phyloP scores from a whole-genome alignment of 225 moss, liverwort and hornwort genomes.

The Physcomitrium patens region DNA sequence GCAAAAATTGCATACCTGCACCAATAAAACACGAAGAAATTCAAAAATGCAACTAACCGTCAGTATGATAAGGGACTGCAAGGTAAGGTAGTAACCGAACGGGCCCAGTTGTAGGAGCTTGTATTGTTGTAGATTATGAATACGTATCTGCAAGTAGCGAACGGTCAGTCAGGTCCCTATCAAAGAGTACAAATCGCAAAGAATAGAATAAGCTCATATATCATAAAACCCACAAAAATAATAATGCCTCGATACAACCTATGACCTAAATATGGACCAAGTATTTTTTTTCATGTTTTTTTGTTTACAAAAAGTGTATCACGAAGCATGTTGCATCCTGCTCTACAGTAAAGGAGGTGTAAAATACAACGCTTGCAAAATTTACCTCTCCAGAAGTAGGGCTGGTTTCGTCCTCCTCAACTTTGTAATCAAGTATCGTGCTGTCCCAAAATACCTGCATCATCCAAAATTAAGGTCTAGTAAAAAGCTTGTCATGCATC shows the following conservation, averaged over 20 bases:
- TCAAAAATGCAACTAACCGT: conserved; percentile 22
- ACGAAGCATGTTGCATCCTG: background rate
- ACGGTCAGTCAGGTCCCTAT: background rate
- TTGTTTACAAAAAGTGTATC: background rate
- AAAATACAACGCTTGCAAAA: no score
- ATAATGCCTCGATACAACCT: no score
- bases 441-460: conserved; percentile 67
- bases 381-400: conserved; percentile 73
- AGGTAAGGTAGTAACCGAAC: conserved; percentile 30
- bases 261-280: no score
- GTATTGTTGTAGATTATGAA: conserved; percentile 39
- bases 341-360: no score
- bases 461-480: background rate
- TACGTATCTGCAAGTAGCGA: conserved; percentile 26
- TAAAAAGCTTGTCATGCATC: background rate
- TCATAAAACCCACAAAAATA: no score
- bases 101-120: conserved; percentile 38
- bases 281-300: no score
- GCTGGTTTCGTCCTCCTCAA: conserved; percentile 57
- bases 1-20: no score
- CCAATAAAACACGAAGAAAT: no score
- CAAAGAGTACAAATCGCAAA: no score
- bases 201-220: no score
- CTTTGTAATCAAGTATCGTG: conserved; percentile 51
- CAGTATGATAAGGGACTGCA: conserved; percentile 40